Percentiles rank a stretch among this genome's conserved stretches.
phyloP scores from a whole-genome alignment of 2,329 filamentous ascomycete species.

The Aureobasidium sp. region DNA sequence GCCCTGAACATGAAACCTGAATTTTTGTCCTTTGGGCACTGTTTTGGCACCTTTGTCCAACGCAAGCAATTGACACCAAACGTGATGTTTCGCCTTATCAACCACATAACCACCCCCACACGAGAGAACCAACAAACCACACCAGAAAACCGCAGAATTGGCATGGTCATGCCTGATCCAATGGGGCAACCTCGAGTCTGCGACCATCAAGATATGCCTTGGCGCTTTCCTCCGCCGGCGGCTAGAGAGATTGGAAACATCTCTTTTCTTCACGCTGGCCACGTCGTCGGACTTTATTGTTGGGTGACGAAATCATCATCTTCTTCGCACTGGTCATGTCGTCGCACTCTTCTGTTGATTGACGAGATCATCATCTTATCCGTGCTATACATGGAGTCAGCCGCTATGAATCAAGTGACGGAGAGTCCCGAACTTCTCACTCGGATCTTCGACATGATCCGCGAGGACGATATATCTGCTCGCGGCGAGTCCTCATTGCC shows the following conservation, averaged over 20 bases:
- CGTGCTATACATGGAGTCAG: background rate
- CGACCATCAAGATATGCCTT: too few relatives aligned
- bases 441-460: background rate
- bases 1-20: background rate
- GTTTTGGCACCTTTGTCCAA: background rate
- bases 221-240: too few relatives aligned
- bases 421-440: background rate
- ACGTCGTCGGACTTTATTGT: too few relatives aligned
- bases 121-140: background rate
- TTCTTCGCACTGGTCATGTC: too few relatives aligned
- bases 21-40: background rate
- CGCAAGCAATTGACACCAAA: background rate
- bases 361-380: too few relatives aligned
- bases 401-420: background rate
- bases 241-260: too few relatives aligned
- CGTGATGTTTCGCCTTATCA: background rate
- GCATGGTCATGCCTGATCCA: background rate
- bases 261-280: too few relatives aligned
- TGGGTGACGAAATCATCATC: too few relatives aligned
- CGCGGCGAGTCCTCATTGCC: background rate
- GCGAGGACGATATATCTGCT: background rate
- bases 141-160: background rate
- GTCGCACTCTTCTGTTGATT: too few relatives aligned
- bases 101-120: background rate
- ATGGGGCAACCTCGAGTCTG: background rate